Evolutionary conservation across 148 eudicot species (phyloP), one percentile per base, ranked within the genome.

Genomic region (Amaranthus cruentus): DNA sequence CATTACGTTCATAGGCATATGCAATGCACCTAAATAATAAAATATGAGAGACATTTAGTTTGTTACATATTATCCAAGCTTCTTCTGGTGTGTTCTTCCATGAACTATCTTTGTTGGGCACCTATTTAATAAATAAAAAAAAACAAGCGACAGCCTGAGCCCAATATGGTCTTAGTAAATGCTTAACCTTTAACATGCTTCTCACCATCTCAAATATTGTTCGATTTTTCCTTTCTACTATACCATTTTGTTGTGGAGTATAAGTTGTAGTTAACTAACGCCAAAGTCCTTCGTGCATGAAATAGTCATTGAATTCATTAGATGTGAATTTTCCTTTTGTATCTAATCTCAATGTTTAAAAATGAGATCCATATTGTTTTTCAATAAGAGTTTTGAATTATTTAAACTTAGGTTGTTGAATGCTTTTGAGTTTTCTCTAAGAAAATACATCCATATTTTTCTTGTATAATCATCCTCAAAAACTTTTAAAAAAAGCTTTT

Each of bases 381-480:
- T 75, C 73, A 3, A 68, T 57, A 58, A 75, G 18, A 18, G 18
- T 18, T 18, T 18, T 18, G 18, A 18, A 42, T 3, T 28, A 57
- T 13, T 75, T 75, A 6, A 76, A 69, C 47, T 76, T 50, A 18
- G 18, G 18, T 18, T 18, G 59, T 66, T 64, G 18, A 18, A 18
- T 18, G 18, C 18, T 18, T 73, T 51, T 8, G n/a, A 73, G 63
- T 63, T 62, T 49, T 73, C 46, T 51, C 64, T 63, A 13, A 53
- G 13, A 14, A 74, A 74, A 64, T 64, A 63, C n/a, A 54, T 47
- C 69, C 52, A 63, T 12, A 6, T 73, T 48, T 61, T 73, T 38
- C 48, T n/a, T n/a, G 46, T 55, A 46, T 38, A 76, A 60, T 69
- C 52, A 76, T 76, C 73, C 50, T 49, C 63, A 50, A 69, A 76